phyloP scores from a whole-genome alignment of 2,329 filamentous ascomycete genomes.

The Mycocentrospora acerina region DNA sequence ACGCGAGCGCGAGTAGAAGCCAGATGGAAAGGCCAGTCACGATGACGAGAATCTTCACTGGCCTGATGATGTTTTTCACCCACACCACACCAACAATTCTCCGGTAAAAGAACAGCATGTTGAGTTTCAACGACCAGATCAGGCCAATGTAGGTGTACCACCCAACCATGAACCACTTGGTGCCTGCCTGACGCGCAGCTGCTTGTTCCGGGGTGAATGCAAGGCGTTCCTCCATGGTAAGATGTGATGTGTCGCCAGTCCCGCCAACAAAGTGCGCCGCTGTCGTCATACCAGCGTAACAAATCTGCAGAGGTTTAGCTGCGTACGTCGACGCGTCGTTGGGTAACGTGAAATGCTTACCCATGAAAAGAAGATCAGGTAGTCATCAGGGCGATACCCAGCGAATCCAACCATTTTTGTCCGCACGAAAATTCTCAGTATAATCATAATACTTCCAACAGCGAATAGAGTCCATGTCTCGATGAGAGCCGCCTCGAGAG shows the following conservation, averaged over 20 bases:
- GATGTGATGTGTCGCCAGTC: constrained; percentile 31
- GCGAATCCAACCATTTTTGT: constrained; percentile 37
- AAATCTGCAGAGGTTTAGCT: constrained; percentile 5
- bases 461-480: constrained; percentile 44
- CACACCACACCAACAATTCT: constrained; percentile 41
- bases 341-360: constrained; percentile 20
- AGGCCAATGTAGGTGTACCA: constrained; percentile 39
- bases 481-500: constrained; percentile 10
- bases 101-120: constrained; percentile 46
- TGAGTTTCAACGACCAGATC: constrained; percentile 46
- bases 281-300: constrained; percentile 21
- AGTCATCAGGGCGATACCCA: constrained; percentile 40
- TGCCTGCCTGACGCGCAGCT: constrained; percentile 31
- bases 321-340: background rate
- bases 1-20: constrained; percentile 23
- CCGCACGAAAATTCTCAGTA: constrained; percentile 35
- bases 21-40: constrained; percentile 27
- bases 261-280: constrained; percentile 29
- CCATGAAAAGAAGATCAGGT: constrained; percentile 34
- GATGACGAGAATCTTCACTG: constrained; percentile 35
- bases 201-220: constrained; percentile 31
- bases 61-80: constrained; percentile 41
- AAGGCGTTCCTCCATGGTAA: constrained; percentile 35
- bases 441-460: constrained; percentile 36
- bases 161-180: constrained; percentile 42